Evolutionary conservation across 2,329 filamentous ascomycete species (phyloP), one percentile per base, ranked within the genome.

Genomic region (Scedosporium apiospermum): DNA sequence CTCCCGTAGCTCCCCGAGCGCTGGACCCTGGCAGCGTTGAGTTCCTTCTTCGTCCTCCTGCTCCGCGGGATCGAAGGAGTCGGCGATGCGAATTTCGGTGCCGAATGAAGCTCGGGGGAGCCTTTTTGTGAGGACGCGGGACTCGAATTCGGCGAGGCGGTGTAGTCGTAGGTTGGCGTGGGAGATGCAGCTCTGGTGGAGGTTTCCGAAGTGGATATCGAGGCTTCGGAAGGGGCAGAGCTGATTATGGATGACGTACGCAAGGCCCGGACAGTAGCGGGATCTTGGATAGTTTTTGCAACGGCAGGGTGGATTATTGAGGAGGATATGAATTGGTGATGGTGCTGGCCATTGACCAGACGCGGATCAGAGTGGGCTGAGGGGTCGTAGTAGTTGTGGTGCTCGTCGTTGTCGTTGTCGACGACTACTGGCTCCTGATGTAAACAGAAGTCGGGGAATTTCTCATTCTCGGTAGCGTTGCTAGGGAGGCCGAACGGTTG

Each of bases 1-100:
- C 72, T 65, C 64, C 72, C 74, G 68, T 72, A 72, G 66, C 72
- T 76, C 67, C 69, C 73, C 62, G 78, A 77, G 64, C 78, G 78
- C 72, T 78, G 76, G 64, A 77, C 68, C 65, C 80, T 76, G 66
- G 76, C 77, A 67, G 78, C 78, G 72, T 82, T 78, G 73, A 81
- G 72, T 65, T 78, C 76, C 71, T 79, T 74, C 68, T 78, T 78
- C 75, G 80, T 73, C 65, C 76, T 74, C 67, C 77, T 71, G 69
- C 68, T 77, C 64, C 77, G 74, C 62, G 73, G 67, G 65, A 70
- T 71, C 64, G 72, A 69, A 65, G 70, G 7, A 26, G 21, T 26
- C 23, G 51, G 68, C 61, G 64, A 65, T 30, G 27, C 63, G 44
- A 49, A 57, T 61, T 26, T 64, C 21, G 61, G 27, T 41, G 58